These are phyloP conservation scores for Fusarium longipes DNA, from an alignment of 2,329 filamentous ascomycete species.

Conservation along the genomic window DNA sequence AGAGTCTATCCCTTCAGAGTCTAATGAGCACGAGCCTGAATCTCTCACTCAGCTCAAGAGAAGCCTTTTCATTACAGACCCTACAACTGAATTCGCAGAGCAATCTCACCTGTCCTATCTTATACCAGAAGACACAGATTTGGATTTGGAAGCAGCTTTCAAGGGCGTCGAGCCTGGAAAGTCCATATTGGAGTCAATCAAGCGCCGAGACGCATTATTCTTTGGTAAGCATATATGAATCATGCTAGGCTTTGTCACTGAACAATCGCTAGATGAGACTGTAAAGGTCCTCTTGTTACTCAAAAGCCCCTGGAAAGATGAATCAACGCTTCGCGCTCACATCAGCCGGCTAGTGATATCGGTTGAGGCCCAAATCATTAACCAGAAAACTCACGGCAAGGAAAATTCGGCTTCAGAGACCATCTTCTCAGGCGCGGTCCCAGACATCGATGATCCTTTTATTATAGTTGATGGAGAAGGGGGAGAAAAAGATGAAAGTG, in stretches of 20 bases:
- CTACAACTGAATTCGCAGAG: slow-evolving; percentile 61
- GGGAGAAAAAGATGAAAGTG: slow-evolving; percentile 50
- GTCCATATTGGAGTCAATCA: slow-evolving; percentile 66
- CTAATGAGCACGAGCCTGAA: slow-evolving; percentile 32
- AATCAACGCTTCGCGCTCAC: slow-evolving; percentile 67
- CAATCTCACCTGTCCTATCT: slow-evolving; percentile 70
- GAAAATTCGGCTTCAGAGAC: slow-evolving; percentile 64
- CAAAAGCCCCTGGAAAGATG: slow-evolving; percentile 69
- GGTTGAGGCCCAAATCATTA: slow-evolving; percentile 74
- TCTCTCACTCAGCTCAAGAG: slow-evolving; percentile 39
- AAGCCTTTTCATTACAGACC: slow-evolving; percentile 42
- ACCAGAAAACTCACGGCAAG: slow-evolving; percentile 62
- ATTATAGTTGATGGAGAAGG: slow-evolving; percentile 59
- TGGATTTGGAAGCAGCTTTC: slow-evolving; percentile 65
- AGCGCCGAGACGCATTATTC: slow-evolving; percentile 73
- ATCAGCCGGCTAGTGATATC: slow-evolving; percentile 72
- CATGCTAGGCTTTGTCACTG: slow-evolving; percentile 52
- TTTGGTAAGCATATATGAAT: slow-evolving; percentile 68
- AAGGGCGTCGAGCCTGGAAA: slow-evolving; percentile 56
- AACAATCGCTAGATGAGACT: slow-evolving; percentile 72
- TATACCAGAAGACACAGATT: slow-evolving; percentile 66
- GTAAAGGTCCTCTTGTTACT: slow-evolving; percentile 76
- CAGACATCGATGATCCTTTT: slow-evolving; percentile 62
- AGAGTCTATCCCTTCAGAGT: slow-evolving; percentile 35
- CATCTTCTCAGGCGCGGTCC: slow-evolving; percentile 67